Evolutionary conservation across 257 asterid species (phyloP), one percentile per base, ranked within the genome.

Genomic region (Solanum arcanum): DNA sequence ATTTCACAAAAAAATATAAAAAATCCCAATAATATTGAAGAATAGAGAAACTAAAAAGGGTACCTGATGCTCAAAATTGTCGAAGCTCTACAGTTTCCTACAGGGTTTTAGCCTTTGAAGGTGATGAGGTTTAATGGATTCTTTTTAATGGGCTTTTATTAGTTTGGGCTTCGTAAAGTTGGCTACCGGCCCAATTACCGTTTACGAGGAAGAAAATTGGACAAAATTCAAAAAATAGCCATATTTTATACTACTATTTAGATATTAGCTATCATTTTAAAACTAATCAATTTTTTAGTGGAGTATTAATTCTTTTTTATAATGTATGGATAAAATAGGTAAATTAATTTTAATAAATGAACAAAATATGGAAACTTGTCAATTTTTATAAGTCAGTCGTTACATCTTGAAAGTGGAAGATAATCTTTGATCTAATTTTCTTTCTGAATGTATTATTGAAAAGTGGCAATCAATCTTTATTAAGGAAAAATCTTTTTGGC

Each of bases 401-500:
- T 33, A 33, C 1, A 33, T 33, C 35, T 33, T 4, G 35, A 33
- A 33, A 33, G 35, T 33, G 5, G 35, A 33, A 33, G 35, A 33
- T 33, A 4, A 33, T 4, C 75, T 29, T 13, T 27, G 21, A 0
- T 68, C 12, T 52, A n/a, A 68, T 13, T 27, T 68, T 68, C 4
- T 12, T 68, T 27, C 47, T 42, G 35, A 6, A 64, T 64, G 12
- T 42, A 64, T 64, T 64, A 64, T 64, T 46, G 52, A 46, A 12
- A 46, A 46, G 52, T 31, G 2, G 2, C 52, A 12, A 46, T 46
- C 52, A 66, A 66, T 20, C 11, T 66, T 66, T 27, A 66, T 66
- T 5, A 3, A 27, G 5, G 1, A 33, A 4, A 33, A 0, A 33
- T 3, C 1, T 33, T 33, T 33, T 33, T 33, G 35, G 0, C 1